Evolutionary conservation across 2,329 filamentous ascomycete genomes (phyloP).

Genomic region (Aureobasidium mangrovei): DNA sequence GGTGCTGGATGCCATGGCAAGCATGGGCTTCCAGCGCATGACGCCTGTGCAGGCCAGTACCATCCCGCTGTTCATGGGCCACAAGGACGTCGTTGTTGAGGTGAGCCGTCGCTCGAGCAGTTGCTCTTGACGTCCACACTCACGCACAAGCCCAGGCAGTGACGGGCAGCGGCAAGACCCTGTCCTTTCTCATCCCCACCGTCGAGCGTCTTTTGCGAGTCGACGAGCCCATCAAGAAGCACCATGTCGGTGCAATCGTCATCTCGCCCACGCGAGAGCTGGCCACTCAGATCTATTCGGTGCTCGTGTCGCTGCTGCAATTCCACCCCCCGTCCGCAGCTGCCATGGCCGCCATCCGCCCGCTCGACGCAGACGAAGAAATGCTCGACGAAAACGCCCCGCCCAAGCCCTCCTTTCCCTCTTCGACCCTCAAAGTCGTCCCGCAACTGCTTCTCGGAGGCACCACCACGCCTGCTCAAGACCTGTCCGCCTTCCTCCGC

Average conservation of each 20-base stretch:
- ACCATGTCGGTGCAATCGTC: conserved; percentile 84
- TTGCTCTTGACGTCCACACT: too few relatives aligned
- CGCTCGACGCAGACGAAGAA: conserved; percentile 34
- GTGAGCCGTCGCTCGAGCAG: conserved; percentile 28
- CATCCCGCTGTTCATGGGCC: conserved; percentile 77
- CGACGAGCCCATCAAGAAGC: conserved; percentile 75
- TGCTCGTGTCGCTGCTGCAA: conserved; percentile 64
- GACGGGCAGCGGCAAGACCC: conserved; percentile 83
- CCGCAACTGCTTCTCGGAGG: conserved; percentile 86
- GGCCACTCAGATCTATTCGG: conserved; percentile 79
- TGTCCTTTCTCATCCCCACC: conserved; percentile 76
- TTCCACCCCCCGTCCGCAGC: conserved; percentile 77
- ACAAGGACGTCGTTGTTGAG: conserved; percentile 90
- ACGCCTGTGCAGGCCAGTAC: conserved; percentile 93
- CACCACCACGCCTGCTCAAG: conserved; percentile 70
- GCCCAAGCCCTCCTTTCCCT: conserved; percentile 33
- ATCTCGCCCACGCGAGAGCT: conserved; percentile 89
- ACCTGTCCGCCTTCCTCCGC: conserved; percentile 75
- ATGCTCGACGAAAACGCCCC: conserved; percentile 30
- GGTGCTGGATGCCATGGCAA: conserved; percentile 73
- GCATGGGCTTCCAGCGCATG: conserved; percentile 79
- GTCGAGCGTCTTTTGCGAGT: conserved; percentile 72
- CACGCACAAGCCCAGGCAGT: conserved; percentile 50
- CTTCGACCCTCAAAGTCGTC: conserved; percentile 52
- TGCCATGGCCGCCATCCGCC: conserved; percentile 53